Evolutionary conservation across 2,329 filamentous ascomycete species (phyloP), one percentile per base, ranked within the genome.

Genomic region (Alternaria sp.): DNA sequence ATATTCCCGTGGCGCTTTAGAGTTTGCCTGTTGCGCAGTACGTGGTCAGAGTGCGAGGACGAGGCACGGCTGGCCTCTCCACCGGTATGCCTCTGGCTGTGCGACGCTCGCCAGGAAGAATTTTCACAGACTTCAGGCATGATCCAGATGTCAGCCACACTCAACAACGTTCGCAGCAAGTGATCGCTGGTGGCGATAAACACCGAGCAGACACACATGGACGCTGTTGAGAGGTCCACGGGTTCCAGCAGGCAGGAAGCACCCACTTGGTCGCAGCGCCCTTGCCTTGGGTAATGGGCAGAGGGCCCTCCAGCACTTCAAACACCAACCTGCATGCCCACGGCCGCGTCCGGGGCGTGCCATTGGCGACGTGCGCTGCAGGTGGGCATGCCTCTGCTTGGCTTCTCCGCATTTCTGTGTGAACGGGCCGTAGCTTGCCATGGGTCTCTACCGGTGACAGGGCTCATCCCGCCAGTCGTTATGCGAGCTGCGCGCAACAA

Each of bases 331-430:
- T 45, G 30, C 44, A 45, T 20, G 43, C 44, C 56, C 56, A 61
- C 51, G 37, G 51, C 41, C 23, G 33, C 20, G n/a, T 61, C 41
- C 30, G 64, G 55, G 55, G 15, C 25, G 49, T 60, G 28, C 58
- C 26, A 67, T 53, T 68, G 67, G 66, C 18, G 25, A 15, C 18
- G 5, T 10, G 12, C 51, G 54, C 41, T 55, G 54, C 56, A 47
- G 43, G 61, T 61, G 61, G 60, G 26, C 53, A 55, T 33, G 55
- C 4, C 14, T 12, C 20, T 23, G 28, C 66, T 66, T 65, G 64
- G 60, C 66, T 71, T 69, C 65, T 68, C 67, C 67, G 67, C 69
- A 66, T 65, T 68, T 65, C 60, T 58, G 44, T 56, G 30, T 66
- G 63, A 63, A 65, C 69, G 69, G 71, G 64, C 67, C 64, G 68